Base-by-base conservation (phyloP, 768 basidiomycete genomes). In the Exidia glandulosa region DNA sequence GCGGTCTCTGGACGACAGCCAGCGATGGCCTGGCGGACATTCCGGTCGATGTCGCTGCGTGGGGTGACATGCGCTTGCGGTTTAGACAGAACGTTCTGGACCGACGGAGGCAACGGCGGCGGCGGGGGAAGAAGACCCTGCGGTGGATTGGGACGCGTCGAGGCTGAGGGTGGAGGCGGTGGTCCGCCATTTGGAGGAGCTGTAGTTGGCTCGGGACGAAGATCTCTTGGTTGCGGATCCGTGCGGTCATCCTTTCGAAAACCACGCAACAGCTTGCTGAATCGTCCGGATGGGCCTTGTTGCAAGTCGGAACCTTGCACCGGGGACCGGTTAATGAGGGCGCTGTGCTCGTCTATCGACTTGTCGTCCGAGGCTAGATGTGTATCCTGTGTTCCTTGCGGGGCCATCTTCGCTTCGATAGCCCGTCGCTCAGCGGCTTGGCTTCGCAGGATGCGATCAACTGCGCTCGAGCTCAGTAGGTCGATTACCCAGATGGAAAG, bases 361-460 rank as follows among this genome's bases (percentile, higher is more conserved):
- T 54, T 12, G 19, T 54, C 50, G 50, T 54, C 50, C 14, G 50
- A 54, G 6, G 30, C 27, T 9, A 54, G 50, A 31, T 31, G 50
- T 3, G 27, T 54, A 27, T 54, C 30, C 16, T 54, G 50, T 31
- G 25, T 27, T 27, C 50, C 7, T 54, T 29, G 6, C 27, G 27
- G 25, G 4, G 25, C 7, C 50, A 54, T 6, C 50, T 66, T 32
- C 3, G 68, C 66, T 56, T 70, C 67, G 68, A 75, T 72, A 12
- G 72, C 73, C 14, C 73, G 75, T 59, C 77, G 76, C 66, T 86
- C 80, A 0, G 80, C 76, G 12, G 80, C 78, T 60, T 80, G 74
- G 23, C 79, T 50, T 90, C 84, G 85, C 60, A 97, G 74, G 61
- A 98, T 95, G 33, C 94, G 81, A 67, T 96, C 94, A 58, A 97